Conservation (phyloP, 2,329 filamentous ascomycete genomes). For the Arthrobotrys sinensis region DNA sequence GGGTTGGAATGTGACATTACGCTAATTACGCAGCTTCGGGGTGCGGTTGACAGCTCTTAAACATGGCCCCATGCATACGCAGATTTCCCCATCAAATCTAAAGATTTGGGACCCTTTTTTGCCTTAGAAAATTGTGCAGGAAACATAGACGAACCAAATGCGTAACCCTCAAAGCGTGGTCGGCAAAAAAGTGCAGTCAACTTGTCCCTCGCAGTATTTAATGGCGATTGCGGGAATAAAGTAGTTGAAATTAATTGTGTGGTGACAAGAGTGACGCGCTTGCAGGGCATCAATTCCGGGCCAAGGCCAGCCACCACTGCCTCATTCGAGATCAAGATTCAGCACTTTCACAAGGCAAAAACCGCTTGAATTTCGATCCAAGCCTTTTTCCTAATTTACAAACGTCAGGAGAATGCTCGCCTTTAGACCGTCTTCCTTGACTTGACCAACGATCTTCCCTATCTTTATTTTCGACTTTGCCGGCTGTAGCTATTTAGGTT, state of each 20-base stretch:
- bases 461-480: no score
- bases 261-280: conserved; percentile 27
- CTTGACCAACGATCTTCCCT: conserved; percentile 12
- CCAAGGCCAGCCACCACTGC: conserved; percentile 42
- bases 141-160: no score
- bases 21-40: not conserved
- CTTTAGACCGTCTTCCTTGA: conserved; percentile 59
- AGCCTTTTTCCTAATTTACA: conserved; percentile 22
- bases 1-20: conserved; percentile 40
- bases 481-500: no score
- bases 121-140: not conserved
- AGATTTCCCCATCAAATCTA: not conserved
- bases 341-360: conserved; percentile 58
- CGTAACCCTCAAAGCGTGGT: no score
- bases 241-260: not conserved
- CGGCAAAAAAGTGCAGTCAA: no score
- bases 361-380: not conserved
- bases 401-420: conserved; percentile 57
- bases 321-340: conserved; percentile 29
- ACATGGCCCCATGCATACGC: not conserved
- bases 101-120: not conserved
- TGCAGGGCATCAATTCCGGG: not conserved
- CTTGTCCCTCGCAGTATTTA: not conserved
- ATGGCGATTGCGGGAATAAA: not conserved
- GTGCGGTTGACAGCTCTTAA: no score